These are phyloP conservation scores for Cercospora beticola DNA, from an alignment of 2,329 filamentous ascomycete genomes.

Conservation along the genomic window DNA sequence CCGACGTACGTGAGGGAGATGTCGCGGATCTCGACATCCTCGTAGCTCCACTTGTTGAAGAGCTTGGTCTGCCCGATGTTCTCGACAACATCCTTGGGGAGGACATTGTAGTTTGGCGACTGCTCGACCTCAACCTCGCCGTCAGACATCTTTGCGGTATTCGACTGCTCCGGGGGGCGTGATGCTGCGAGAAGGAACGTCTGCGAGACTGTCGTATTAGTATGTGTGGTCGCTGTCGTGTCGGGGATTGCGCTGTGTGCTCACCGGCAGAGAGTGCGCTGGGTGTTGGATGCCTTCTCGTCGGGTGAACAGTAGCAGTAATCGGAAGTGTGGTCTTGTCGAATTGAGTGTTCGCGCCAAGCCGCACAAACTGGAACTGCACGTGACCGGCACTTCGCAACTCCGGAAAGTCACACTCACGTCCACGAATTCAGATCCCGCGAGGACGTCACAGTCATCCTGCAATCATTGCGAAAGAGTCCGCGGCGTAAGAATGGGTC, in stretches of 20 bases:
- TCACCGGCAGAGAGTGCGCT: constrained; percentile 14
- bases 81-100: constrained; percentile 87
- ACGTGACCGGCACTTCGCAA: background rate
- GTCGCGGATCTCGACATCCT: constrained; percentile 99
- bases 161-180: constrained; percentile 13
- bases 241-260: background rate
- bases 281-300: constrained; percentile 16
- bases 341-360: constrained; percentile 1
- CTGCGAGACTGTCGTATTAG: constrained; percentile 7
- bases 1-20: constrained; percentile 95
- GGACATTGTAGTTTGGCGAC: constrained; percentile 71
- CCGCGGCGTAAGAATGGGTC: background rate
- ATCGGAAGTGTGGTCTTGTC: constrained; percentile 6
- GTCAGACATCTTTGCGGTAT: constrained; percentile 75
- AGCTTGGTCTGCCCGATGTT: constrained; percentile 93
- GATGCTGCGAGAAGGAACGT: constrained; percentile 13
- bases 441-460: background rate
- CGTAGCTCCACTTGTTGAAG: constrained; percentile 98
- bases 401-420: background rate
- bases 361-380: constrained; percentile 2
- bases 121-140: constrained; percentile 96
- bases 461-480: background rate
- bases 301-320: constrained; percentile 11
- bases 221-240: background rate
- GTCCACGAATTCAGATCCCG: background rate